Conservation (phyloP, 2,329 filamentous ascomycete genomes). For the Pseudogymnoascus sp. region DNA sequence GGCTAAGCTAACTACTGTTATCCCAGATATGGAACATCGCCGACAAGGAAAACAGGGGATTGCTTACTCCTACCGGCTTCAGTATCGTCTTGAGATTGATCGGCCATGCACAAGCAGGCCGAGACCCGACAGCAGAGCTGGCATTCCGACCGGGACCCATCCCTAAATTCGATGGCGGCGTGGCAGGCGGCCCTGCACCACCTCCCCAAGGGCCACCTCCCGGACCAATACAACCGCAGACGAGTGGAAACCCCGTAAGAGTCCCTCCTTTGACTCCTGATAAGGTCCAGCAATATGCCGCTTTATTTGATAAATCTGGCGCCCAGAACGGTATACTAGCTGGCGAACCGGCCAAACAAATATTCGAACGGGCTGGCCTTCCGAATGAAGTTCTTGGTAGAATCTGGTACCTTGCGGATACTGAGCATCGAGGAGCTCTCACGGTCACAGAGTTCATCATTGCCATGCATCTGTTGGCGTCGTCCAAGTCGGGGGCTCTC, state of each 20-base stretch:
- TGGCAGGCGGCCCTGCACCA: constrained; percentile 32
- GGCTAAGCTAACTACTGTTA: constrained; percentile 19
- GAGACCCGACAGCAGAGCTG: constrained; percentile 70
- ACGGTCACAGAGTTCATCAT: constrained; percentile 91
- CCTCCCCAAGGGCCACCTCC: constrained; percentile 38
- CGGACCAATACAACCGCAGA: constrained; percentile 43
- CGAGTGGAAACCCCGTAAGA: constrained; percentile 62
- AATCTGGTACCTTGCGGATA: constrained; percentile 93
- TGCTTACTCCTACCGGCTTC: constrained; percentile 87
- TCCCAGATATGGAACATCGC: constrained; percentile 95
- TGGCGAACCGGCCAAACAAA: constrained; percentile 80
- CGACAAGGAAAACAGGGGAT: constrained; percentile 89
- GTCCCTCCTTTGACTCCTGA: constrained; percentile 83
- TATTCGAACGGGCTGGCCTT: constrained; percentile 87
- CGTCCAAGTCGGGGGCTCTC: constrained; percentile 76
- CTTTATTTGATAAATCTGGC: constrained; percentile 84
- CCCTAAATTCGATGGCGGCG: constrained; percentile 74
- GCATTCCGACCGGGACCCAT: constrained; percentile 81
- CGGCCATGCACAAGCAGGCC: constrained; percentile 84
- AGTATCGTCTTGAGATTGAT: constrained; percentile 88
- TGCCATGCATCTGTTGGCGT: constrained; percentile 93
- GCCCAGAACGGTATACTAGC: constrained; percentile 69
- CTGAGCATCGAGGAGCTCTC: constrained; percentile 80
- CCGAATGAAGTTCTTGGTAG: constrained; percentile 85
- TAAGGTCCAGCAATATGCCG: constrained; percentile 80